Evolutionary conservation across 306 rosid species (phyloP), one percentile per base, ranked within the genome.

Genomic region (Inga laurina): DNA sequence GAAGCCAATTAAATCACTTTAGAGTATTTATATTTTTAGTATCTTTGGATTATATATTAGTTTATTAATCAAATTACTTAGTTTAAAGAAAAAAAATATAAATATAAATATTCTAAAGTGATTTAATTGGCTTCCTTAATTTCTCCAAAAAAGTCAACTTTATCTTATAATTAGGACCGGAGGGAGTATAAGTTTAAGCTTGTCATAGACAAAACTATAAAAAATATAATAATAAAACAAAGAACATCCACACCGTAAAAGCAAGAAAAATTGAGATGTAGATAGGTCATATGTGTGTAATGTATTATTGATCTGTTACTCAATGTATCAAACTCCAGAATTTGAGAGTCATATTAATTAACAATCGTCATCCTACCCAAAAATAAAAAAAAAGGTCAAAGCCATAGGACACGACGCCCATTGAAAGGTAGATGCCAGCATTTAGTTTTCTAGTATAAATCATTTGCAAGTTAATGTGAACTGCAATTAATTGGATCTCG

Each of bases 401-500:
- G 16, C 16, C 56, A 14, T 49, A 49, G 56, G 56, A 15, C 0
- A 21, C 27, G 10, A 21, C 8, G 11, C 11, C 64, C 64, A 8
- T 62, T 62, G 37, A 37, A 62, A 27, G 37, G 27, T 71, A 30
- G 45, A 61, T 85, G 67, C 71, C 52, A 70, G 61, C 34, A 75
- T 46, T 8, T 48, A 15, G 21, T 15, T 22, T 22, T 43, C 6
- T n/a, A 52, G 39, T 16, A 79, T 22, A 61, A 57, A 4, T 35
- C 37, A 70, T 41, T 79, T 57, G 71, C 54, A 81, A 74, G 37
- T 52, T 69, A 21, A 74, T 4, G 70, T 64, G 43, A 32, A 15
- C 43, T 32, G n/a, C 44, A 52, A 52, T 56, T 44, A 5, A 49
- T 45, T 61, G 48, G 52, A 82, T 70, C 18, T 72, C 46, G 62